phyloP scores from a whole-genome alignment of 441 rosid species.

The Mallotus repandus region DNA sequence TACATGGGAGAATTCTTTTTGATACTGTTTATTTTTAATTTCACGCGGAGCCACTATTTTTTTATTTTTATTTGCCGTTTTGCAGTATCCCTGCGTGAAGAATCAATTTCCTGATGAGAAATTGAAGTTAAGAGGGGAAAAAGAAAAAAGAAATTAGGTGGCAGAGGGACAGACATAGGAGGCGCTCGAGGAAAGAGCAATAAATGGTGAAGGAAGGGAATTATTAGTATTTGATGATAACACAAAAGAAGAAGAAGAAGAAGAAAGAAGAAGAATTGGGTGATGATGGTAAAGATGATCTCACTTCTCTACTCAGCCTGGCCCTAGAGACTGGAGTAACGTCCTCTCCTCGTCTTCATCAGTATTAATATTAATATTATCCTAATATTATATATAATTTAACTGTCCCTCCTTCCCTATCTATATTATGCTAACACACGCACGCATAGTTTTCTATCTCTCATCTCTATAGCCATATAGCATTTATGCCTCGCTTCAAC shows the following conservation, averaged over 20 bases:
- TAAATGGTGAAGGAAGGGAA: neutral
- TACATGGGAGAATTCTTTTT: too few species aligned
- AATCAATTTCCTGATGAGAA: too few species aligned
- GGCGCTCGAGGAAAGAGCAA: too few species aligned
- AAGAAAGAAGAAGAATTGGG: neutral
- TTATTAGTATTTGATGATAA: neutral
- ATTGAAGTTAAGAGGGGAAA: too few species aligned
- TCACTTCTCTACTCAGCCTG: conserved; percentile 2
- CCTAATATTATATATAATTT: too few species aligned
- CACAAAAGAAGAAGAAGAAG: neutral
- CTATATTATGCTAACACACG: conserved; percentile 13
- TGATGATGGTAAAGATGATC: conserved; percentile 13
- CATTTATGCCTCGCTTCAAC: neutral
- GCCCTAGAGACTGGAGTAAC: neutral
- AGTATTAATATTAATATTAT: too few species aligned
- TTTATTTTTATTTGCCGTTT: too few species aligned
- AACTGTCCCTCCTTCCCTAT: neutral
- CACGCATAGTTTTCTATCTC: conserved; percentile 13
- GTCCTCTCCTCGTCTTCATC: too few species aligned
- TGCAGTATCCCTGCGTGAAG: too few species aligned
- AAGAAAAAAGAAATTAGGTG: neutral
- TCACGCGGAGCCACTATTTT: too few species aligned
- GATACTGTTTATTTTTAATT: too few species aligned
- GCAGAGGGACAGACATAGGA: too few species aligned
- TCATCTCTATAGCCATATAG: neutral